phyloP scores from a whole-genome alignment of 495 filamentous ascomycete species.

The Penicillium cataractarum region DNA sequence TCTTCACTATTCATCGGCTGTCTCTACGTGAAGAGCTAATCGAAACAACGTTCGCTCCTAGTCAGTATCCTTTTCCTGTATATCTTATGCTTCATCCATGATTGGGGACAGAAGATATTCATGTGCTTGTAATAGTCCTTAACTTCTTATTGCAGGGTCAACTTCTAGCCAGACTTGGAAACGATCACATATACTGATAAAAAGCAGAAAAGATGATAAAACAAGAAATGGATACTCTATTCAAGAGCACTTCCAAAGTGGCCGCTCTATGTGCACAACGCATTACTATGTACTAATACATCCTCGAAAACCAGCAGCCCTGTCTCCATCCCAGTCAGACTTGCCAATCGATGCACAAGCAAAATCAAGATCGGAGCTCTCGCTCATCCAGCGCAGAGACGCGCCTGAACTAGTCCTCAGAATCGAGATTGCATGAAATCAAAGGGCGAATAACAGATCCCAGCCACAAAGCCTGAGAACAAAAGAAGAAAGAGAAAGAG shows the following conservation, averaged over 20 bases:
- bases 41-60: no score
- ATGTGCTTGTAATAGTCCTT: no score
- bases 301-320: not conserved
- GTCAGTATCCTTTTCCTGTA: no score
- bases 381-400: not conserved
- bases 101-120: no score
- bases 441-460: not conserved
- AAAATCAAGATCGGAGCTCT: not conserved
- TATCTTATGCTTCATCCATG: no score
- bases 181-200: no score
- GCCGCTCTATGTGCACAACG: not conserved
- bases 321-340: not conserved
- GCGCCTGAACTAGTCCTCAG: not conserved
- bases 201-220: not conserved
- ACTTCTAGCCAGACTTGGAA: no score
- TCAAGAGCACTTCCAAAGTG: not conserved
- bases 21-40: no score
- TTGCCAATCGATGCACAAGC: not conserved
- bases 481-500: not conserved
- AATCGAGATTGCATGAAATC: not conserved
- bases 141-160: no score
- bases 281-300: constrained; percentile 6
- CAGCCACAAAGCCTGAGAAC: no score
- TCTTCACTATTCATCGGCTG: no score
- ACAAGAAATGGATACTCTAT: not conserved